Percentiles rank a stretch among this genome's conserved stretches.
Conservation (phyloP, 2,329 filamentous ascomycete genomes). For the Sporothrix brasiliensis region DNA sequence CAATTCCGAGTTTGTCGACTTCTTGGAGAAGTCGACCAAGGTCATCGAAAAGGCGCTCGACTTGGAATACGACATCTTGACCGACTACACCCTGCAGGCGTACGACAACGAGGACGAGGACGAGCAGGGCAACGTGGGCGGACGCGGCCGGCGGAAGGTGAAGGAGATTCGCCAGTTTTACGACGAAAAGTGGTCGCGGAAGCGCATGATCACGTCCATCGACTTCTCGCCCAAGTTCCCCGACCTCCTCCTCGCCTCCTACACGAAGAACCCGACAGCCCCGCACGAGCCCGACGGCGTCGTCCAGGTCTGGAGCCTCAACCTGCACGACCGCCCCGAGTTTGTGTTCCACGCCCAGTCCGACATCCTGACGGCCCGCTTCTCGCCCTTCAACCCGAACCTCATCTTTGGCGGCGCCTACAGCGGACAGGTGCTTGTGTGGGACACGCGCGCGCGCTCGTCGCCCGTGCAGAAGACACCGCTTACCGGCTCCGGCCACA, state of each 20-base stretch:
- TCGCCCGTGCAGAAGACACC: conserved; percentile 95
- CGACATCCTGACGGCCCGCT: conserved; percentile 91
- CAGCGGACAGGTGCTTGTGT: conserved; percentile 92
- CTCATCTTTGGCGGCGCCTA: conserved; percentile 95
- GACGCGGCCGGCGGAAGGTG: conserved; percentile 72
- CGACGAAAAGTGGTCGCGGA: conserved; percentile 94
- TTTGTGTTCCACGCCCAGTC: conserved; percentile 96
- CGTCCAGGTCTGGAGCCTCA: conserved; percentile 95
- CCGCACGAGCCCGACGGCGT: conserved; percentile 92
- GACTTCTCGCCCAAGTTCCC: conserved; percentile 96
- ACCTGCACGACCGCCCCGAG: conserved; percentile 91
- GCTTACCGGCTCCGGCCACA: conserved; percentile 90
- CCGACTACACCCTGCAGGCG: conserved; percentile 86
- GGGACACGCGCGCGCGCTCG: conserved; percentile 91
- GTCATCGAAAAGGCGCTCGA: conserved; percentile 95
- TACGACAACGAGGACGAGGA: conserved; percentile 79
- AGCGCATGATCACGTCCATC: conserved; percentile 93
- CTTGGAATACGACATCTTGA: conserved; percentile 93
- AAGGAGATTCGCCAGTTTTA: conserved; percentile 93
- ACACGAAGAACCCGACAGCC: conserved; percentile 95
- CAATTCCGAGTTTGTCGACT: conserved; percentile 91
- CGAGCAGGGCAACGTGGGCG: conserved; percentile 72
- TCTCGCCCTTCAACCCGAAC: conserved; percentile 98
- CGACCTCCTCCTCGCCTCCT: conserved; percentile 88
- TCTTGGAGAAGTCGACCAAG: conserved; percentile 93